Percentiles rank a stretch among this genome's conserved stretches.
Conservation (phyloP, 768 basidiomycete genomes). For the Krasilnikovozyma curviuscula region DNA sequence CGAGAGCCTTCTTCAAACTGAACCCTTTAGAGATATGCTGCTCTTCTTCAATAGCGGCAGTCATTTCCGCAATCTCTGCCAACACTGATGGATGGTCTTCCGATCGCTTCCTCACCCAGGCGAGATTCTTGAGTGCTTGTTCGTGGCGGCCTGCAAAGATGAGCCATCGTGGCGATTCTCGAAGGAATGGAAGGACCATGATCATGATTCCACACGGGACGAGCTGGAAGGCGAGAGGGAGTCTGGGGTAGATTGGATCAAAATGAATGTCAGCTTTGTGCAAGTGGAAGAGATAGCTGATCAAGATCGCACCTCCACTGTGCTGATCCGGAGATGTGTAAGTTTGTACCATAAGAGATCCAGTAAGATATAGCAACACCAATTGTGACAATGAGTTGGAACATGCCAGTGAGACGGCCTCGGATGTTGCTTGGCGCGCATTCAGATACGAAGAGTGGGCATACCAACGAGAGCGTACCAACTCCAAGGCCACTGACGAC, state of each 20-base stretch:
- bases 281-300: too few species aligned
- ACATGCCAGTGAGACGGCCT: constrained; percentile 63
- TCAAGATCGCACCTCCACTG: too few species aligned
- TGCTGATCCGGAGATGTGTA: too few species aligned
- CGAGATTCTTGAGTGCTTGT: constrained; percentile 34
- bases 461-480: too few species aligned
- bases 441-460: constrained; percentile 71
- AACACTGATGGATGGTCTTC: constrained; percentile 24
- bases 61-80: constrained; percentile 41
- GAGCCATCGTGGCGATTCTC: constrained; percentile 26
- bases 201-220: constrained; percentile 28
- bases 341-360: too few species aligned
- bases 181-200: constrained; percentile 15
- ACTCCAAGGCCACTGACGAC: too few species aligned
- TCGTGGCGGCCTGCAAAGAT: constrained; percentile 24
- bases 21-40: constrained; percentile 31
- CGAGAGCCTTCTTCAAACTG: constrained; percentile 15
- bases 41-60: constrained; percentile 59
- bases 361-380: too few species aligned
- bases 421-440: constrained; percentile 72
- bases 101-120: constrained; percentile 25
- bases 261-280: too few species aligned
- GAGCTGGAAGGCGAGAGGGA: constrained; percentile 23
- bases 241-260: background rate
- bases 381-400: too few species aligned